Evolutionary conservation across 163 green algal species (phyloP), one percentile per base, ranked within the genome.

Genomic region (Botryococcus braunii): DNA sequence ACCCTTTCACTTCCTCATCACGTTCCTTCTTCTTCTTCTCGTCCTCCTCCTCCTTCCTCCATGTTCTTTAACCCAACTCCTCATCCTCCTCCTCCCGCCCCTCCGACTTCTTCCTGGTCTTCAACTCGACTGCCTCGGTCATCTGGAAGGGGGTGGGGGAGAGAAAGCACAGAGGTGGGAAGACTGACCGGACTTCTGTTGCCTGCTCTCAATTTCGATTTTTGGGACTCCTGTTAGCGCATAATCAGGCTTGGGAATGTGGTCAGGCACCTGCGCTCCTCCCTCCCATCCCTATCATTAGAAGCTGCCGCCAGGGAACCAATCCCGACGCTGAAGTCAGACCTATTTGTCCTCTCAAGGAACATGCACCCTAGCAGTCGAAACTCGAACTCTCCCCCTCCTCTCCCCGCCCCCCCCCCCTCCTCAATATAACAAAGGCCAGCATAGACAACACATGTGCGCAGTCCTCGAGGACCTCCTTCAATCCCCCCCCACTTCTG

Each of bases 191-290:
- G 21, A 35, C 31, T 64, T 74, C 62, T 96, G 88, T 71, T 94
- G 86, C 56, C 65, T 74, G 76, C 83, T 92, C 50, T 83, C 74
- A 4, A 88, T 66, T 78, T 96, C 89, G 27, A 25, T 70, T 5
- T 57, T 34, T 0, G 89, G 84, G 41, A 77, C 65, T 37, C 87
- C 85, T 29, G 66, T 80, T 8, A 70, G 60, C 64, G 86, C 89
- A 63, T 84, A 89, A 60, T 96, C 91, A 25, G 91, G 85, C 71
- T 77, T 83, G 37, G 74, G 70, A 37, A 97, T 91, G 70, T 74
- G 27, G 9, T 79, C 79, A 3, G 91, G 90, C 27, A 96, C 86
- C 85, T 94, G 79, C 65, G 60, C 13, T 11, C n/a, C 38, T 7
- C n/a, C n/a, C n/a, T n/a, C n/a, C n/a, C n/a, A n/a, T n/a, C n/a